A percentile compares a stretch with the other conserved stretches of the same genome.
These are phyloP conservation scores for Blastomyces parvus DNA, from an alignment of 2,329 filamentous ascomycete species.

Conservation along the genomic window DNA sequence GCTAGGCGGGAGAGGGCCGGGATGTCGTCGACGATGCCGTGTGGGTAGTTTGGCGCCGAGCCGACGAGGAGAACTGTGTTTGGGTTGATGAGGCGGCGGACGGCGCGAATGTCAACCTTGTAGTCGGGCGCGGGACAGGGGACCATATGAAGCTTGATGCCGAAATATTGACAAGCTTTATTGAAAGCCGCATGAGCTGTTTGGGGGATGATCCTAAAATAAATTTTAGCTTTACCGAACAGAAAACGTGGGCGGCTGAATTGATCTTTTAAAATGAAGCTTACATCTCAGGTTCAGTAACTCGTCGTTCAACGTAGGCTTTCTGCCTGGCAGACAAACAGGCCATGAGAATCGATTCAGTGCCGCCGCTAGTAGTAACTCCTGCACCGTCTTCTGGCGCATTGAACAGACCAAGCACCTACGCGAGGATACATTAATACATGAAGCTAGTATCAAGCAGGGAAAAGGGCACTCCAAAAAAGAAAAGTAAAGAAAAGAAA, in stretches of 20 bases:
- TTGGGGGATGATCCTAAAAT: slow-evolving; percentile 71
- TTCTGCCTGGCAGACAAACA: slow-evolving; percentile 84
- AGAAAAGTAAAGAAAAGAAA: not conserved
- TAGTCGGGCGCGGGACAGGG: slow-evolving; percentile 75
- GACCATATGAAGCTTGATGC: slow-evolving; percentile 87
- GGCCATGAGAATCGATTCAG: slow-evolving; percentile 94
- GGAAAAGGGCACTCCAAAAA: not conserved
- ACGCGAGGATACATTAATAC: slow-evolving; percentile 1
- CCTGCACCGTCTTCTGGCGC: slow-evolving; percentile 77
- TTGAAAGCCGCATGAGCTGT: slow-evolving; percentile 94
- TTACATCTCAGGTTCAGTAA: slow-evolving; percentile 91
- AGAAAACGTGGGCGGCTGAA: not conserved
- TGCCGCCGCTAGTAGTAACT: slow-evolving; percentile 84
- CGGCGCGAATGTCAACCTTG: slow-evolving; percentile 69
- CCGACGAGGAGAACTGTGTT: slow-evolving; percentile 93
- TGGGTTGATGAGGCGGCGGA: slow-evolving; percentile 78
- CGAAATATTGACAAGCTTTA: slow-evolving; percentile 92
- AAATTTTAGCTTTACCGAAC: slow-evolving; percentile 8
- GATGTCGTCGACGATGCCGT: slow-evolving; percentile 97
- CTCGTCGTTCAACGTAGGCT: slow-evolving; percentile 70
- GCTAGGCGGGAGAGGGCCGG: slow-evolving; percentile 73
- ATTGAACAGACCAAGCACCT: slow-evolving; percentile 71
- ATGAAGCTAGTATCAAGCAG: not conserved
- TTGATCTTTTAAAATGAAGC: slow-evolving; percentile 20
- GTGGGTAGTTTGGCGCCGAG: slow-evolving; percentile 93